Evolutionary conservation across 2,329 filamentous ascomycete genomes (phyloP).

Genomic region (Xylariales sp.): DNA sequence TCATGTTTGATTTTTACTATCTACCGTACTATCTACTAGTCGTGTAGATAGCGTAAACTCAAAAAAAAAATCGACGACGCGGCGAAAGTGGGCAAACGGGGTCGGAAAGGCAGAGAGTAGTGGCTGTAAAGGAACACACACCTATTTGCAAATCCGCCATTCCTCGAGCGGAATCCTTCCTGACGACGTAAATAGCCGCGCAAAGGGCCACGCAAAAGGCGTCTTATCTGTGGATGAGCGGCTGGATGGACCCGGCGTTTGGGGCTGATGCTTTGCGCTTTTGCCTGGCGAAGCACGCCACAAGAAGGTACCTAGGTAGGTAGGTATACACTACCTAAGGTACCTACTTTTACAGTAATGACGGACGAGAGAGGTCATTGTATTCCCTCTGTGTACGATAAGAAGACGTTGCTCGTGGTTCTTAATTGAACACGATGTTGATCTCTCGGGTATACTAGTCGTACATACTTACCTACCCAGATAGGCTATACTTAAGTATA

Average conservation of each 20-base stretch:
- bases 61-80: no score
- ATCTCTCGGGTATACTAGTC: neutral
- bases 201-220: neutral
- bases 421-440: neutral
- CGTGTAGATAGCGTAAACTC: neutral
- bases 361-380: no score
- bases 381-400: no score
- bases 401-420: no score
- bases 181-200: constrained; percentile 13
- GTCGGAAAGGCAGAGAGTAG: neutral
- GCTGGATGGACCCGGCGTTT: no score
- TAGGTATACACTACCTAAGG: no score
- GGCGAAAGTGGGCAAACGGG: no score
- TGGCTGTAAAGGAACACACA: neutral
- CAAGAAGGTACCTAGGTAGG: no score
- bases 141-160: neutral
- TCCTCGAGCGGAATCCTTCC: constrained; percentile 7
- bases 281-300: no score
- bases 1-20: neutral
- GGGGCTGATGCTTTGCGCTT: no score
- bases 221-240: no score
- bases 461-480: neutral
- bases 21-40: neutral
- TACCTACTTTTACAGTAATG: no score
- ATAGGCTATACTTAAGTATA: neutral